phyloP scores from a whole-genome alignment of 805 yeast genomes.

The Starmerella davenportii region DNA sequence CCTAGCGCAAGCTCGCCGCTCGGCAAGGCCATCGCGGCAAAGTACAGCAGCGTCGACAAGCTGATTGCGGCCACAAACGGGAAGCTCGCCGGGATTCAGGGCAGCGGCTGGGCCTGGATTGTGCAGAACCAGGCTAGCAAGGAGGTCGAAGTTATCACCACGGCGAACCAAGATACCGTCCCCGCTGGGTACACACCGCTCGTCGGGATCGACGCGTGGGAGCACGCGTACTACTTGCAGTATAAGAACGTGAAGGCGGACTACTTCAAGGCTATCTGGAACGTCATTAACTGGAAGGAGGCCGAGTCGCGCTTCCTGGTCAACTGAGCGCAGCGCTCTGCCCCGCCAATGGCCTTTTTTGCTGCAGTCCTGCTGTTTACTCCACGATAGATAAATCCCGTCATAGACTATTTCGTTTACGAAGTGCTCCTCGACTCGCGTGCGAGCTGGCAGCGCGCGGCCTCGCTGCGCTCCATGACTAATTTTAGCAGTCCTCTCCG shows the following conservation, averaged over 20 bases:
- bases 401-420: not conserved
- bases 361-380: not conserved
- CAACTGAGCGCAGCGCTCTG: not conserved
- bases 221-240: slow-evolving; percentile 87
- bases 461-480: too few species aligned
- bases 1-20: slow-evolving; percentile 39
- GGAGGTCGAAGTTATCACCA: slow-evolving; percentile 60
- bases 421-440: not conserved
- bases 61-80: slow-evolving; percentile 46
- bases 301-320: slow-evolving; percentile 44
- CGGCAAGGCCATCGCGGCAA: slow-evolving; percentile 37
- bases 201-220: slow-evolving; percentile 91
- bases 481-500: too few species aligned
- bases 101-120: slow-evolving; percentile 90
- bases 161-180: slow-evolving; percentile 75
- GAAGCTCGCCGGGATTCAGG: slow-evolving; percentile 73
- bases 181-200: slow-evolving; percentile 52
- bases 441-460: too few species aligned
- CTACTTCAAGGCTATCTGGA: slow-evolving; percentile 88
- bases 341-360: too few species aligned
- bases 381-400: too few species aligned
- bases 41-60: slow-evolving; percentile 58
- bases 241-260: slow-evolving; percentile 82
- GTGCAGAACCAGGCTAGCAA: slow-evolving; percentile 59
- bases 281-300: slow-evolving; percentile 83